Percentiles rank a stretch among this genome's conserved stretches.
These are phyloP conservation scores for Botrytis aclada DNA, from an alignment of 2,329 filamentous ascomycete genomes.

Conservation along the genomic window DNA sequence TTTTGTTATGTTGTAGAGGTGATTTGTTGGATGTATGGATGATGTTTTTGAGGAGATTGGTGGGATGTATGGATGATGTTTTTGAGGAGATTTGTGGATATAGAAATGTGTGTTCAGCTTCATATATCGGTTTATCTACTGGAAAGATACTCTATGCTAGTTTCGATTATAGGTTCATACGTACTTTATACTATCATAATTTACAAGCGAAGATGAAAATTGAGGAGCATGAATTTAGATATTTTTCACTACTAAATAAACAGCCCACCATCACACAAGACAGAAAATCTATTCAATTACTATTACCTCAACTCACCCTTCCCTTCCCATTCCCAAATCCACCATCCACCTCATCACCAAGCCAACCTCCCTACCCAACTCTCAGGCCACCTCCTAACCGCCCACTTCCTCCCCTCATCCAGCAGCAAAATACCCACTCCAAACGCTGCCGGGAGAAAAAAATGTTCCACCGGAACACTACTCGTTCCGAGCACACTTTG, in stretches of 20 bases:
- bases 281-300: not conserved
- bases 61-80: not conserved
- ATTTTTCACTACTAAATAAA: not conserved
- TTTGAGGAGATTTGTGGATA: not conserved
- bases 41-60: too few species aligned
- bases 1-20: not conserved
- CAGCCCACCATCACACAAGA: not conserved
- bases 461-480: slow-evolving; percentile 65
- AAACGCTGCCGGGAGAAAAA: slow-evolving; percentile 71
- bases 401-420: slow-evolving; percentile 64
- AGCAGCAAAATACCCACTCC: slow-evolving; percentile 59
- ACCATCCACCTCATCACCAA: slow-evolving; percentile 48
- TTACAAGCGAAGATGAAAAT: fast-evolving
- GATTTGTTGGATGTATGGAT: not conserved
- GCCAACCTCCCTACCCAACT: slow-evolving; percentile 57
- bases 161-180: not conserved
- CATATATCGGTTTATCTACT: not conserved
- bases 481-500: slow-evolving; percentile 58
- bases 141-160: not conserved
- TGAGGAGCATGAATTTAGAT: not conserved
- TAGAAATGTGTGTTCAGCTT: not conserved
- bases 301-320: not conserved
- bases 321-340: too few species aligned
- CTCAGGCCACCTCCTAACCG: slow-evolving; percentile 55
- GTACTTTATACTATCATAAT: not conserved